These are phyloP conservation scores for Pichia sp. DNA, from an alignment of 1,139 yeast genomes.

Conservation along the genomic window DNA sequence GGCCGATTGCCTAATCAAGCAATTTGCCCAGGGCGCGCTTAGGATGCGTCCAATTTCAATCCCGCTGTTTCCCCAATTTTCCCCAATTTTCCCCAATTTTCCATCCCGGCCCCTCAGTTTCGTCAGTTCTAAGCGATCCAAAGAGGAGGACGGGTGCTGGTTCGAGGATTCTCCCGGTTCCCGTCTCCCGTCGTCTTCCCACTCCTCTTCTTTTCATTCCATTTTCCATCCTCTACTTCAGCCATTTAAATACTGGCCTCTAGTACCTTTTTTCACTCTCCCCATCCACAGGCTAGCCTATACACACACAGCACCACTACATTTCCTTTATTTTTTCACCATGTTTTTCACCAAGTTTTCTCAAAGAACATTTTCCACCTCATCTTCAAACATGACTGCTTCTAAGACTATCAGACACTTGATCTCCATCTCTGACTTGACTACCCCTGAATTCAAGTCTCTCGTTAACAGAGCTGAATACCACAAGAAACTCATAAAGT, in stretches of 20 bases:
- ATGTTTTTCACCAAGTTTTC: constrained; percentile 15
- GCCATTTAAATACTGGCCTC: not conserved
- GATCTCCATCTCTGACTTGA: constrained; percentile 72
- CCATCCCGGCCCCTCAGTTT: no score
- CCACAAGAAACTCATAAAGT: constrained; percentile 57
- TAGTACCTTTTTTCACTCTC: not conserved
- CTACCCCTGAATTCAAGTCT: constrained; percentile 63
- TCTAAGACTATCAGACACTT: constrained; percentile 54
- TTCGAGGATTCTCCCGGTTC: no score
- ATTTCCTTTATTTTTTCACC: not conserved
- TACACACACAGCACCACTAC: not conserved
- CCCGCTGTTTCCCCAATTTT: no score
- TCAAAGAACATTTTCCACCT: constrained; percentile 22
- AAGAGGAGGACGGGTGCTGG: no score
- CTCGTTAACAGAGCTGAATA: constrained; percentile 67
- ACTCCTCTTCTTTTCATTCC: not conserved
- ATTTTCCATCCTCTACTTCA: not conserved
- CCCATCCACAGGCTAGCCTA: constrained; percentile 1
- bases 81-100: no score
- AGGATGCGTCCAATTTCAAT: no score
- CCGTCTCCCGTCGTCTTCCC: no score
- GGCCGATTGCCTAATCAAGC: constrained; percentile 9
- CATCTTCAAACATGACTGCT: constrained; percentile 19
- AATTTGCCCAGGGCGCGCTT: constrained; percentile 12
- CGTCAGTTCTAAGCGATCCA: not conserved